phyloP scores from a whole-genome alignment of 2,329 filamentous ascomycete species.

The Orbilia brochopaga region DNA sequence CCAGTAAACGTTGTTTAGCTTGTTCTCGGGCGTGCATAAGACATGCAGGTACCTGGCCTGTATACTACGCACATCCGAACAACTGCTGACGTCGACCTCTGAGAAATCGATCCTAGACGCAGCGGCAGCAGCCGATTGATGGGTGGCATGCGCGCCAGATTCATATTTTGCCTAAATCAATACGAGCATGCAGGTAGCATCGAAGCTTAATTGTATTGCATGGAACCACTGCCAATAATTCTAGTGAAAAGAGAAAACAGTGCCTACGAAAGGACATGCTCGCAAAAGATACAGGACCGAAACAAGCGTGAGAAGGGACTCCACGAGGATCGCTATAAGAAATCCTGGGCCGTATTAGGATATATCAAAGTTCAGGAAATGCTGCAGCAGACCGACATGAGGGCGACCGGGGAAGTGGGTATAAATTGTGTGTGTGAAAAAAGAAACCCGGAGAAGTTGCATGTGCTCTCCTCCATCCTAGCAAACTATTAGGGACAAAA shows the following conservation, averaged over 20 bases:
- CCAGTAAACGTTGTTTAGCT: no score
- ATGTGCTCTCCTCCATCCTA: neutral
- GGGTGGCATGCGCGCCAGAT: neutral
- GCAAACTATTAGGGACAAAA: conserved; percentile 2
- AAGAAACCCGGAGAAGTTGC: neutral
- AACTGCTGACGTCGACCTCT: neutral
- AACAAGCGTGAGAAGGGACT: conserved; percentile 14
- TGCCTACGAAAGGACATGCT: conserved; percentile 41
- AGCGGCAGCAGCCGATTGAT: neutral
- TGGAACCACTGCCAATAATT: neutral
- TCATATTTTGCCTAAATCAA: neutral
- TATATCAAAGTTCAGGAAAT: neutral
- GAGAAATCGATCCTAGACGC: no score
- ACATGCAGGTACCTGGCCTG: neutral
- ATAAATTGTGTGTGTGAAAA: conserved; percentile 13
- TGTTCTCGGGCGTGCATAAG: neutral
- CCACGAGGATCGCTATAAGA: neutral
- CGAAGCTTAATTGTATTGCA: neutral
- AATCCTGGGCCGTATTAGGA: conserved; percentile 1
- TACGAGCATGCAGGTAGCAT: neutral
- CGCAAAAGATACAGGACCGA: conserved; percentile 44
- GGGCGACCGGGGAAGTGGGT: conserved; percentile 6
- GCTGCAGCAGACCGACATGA: neutral
- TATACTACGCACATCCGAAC: neutral
- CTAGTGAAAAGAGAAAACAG: neutral